These are phyloP conservation scores for Trichoderma parareesei DNA, from an alignment of 495 filamentous ascomycete species.

Conservation along the genomic window DNA sequence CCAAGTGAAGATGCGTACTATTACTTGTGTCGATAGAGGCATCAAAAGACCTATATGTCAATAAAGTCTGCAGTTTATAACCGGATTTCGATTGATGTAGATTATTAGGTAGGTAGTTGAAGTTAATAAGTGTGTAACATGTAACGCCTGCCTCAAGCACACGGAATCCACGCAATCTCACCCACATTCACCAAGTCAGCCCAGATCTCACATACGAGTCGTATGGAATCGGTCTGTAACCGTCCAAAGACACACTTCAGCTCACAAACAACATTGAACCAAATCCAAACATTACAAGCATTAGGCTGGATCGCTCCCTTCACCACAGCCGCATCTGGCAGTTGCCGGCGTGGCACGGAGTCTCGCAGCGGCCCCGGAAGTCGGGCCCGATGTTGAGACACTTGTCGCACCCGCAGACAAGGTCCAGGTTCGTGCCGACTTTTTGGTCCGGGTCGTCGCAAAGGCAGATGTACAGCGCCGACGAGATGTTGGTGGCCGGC, in stretches of 20 bases:
- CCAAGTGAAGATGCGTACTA: no score
- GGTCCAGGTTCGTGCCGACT: constrained; percentile 4
- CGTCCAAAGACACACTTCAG: neutral
- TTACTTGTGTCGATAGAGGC: no score
- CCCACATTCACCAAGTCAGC: no score
- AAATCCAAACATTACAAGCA: neutral
- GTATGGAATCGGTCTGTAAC: no score
- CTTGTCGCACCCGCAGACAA: constrained; percentile 8
- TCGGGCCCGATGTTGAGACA: constrained; percentile 11
- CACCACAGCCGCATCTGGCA: neutral
- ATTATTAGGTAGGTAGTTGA: no score
- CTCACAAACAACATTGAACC: neutral
- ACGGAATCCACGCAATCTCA: no score
- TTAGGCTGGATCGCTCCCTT: neutral
- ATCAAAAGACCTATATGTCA: no score
- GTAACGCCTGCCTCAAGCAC: no score
- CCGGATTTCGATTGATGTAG: no score
- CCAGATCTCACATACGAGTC: no score
- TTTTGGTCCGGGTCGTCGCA: constrained; percentile 6
- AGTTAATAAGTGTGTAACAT: no score
- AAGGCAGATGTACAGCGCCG: constrained; percentile 10
- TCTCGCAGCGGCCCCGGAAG: constrained; percentile 9
- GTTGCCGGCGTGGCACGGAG: neutral
- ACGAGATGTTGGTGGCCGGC: neutral
- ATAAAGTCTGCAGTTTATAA: no score